Evolutionary conservation across 1,284 basidiomycete species (phyloP), one percentile per base, ranked within the genome.

Genomic region (Cryptococcus neoformans): DNA sequence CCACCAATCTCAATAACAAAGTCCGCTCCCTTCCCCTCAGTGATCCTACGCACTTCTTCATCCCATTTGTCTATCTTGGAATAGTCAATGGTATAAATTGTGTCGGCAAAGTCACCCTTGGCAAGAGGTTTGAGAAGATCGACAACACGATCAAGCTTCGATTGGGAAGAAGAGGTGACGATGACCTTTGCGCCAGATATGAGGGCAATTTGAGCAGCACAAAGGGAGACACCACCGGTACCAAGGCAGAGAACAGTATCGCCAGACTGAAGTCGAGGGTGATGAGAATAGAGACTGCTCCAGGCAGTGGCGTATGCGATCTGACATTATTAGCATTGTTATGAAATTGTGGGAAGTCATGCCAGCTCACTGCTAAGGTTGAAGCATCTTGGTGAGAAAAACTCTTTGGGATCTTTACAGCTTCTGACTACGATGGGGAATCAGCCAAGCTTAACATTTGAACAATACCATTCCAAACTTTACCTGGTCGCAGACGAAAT

Each of bases 151-250:
- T 72, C 64, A 28, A 79, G 69, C 62, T 79, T 79, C 49, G 67
- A 56, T 50, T 75, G 68, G 12, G 71, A 74, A 2, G 75, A 77
- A 1, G 76, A 78, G 9, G 78, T 79, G 59, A 77, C 65, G 63
- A 79, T 75, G 38, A 74, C 75, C 44, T 70, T 65, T 11, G 75
- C 75, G 6, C 75, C 74, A 7, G 70, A 62, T 9, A 67, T 62
- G 41, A 73, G 60, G 2, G 76, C 78, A 46, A 79, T 60, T 60
- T 79, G 78, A 48, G 77, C 76, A 9, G 73, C 76, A 54, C 72
- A 76, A 17, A 80, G 64, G 5, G 74, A 76, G 11, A 80, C 79
- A n/a, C 79, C 79, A 14, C 79, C 79, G 2, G 79, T 80, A 0
- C 79, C 79, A 16, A 78, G 65, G 7, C 75, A 73, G 10, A 80